Percentiles rank a stretch among this genome's conserved stretches.
Conservation (phyloP, 2,329 filamentous ascomycete genomes). For the Lecanicillium sp. region DNA sequence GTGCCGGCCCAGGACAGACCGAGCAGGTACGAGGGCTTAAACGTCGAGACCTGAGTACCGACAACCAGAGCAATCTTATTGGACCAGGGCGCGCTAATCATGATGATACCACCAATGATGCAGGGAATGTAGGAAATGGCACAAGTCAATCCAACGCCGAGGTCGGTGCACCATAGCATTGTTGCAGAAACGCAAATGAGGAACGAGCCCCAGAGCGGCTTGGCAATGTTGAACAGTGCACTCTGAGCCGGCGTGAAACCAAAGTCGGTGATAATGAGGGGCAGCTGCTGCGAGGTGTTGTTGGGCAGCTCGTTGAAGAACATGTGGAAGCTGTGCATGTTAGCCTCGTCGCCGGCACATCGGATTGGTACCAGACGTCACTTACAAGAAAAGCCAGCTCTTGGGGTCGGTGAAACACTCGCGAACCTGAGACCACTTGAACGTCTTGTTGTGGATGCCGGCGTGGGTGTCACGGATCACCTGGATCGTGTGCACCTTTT, state of each 20-base stretch:
- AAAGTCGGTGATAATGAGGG: constrained; percentile 21
- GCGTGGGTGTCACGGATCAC: constrained; percentile 19
- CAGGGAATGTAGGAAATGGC: constrained; percentile 22
- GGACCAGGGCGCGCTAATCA: constrained; percentile 21
- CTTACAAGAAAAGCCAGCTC: constrained; percentile 20
- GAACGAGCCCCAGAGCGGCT: constrained; percentile 19
- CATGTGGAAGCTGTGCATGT: constrained; percentile 19
- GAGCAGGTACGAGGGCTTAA: constrained; percentile 24
- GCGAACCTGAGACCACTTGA: constrained; percentile 21
- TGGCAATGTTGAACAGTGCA: constrained; percentile 22
- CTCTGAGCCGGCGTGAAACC: constrained; percentile 22
- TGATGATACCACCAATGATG: constrained; percentile 20
- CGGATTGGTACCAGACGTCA: not conserved
- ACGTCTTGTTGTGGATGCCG: constrained; percentile 19
- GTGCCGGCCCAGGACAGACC: constrained; percentile 24
- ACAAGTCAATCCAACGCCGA: constrained; percentile 22
- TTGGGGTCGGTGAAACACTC: constrained; percentile 19
- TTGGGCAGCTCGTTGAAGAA: constrained; percentile 24
- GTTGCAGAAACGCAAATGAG: constrained; percentile 19
- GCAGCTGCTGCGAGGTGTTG: constrained; percentile 22
- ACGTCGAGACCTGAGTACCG: constrained; percentile 24
- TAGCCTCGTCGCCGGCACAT: not conserved
- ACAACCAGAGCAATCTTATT: constrained; percentile 25
- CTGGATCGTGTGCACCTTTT: constrained; percentile 20
- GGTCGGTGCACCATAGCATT: constrained; percentile 18